Percentiles rank a stretch among this genome's conserved stretches.
Evolutionary conservation across 345 rosid genomes (phyloP).

Genomic region (Brassica rapa): DNA sequence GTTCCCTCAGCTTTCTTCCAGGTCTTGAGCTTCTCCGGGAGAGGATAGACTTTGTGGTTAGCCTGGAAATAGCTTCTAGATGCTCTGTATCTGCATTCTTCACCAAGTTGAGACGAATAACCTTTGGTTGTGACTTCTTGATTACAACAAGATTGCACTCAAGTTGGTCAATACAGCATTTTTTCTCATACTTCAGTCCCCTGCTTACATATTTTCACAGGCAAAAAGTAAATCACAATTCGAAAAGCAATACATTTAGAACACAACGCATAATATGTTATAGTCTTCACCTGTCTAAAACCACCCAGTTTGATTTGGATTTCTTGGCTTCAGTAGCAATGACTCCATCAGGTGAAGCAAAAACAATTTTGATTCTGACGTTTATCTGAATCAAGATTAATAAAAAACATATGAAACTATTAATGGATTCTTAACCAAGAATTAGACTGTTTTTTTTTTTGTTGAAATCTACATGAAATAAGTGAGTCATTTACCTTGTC

Average conservation of each 20-base stretch:
- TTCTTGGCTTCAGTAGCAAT: constrained; percentile 85
- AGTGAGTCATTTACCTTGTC: neutral
- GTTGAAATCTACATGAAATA: neutral
- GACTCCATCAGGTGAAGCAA: constrained; percentile 61
- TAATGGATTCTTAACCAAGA: neutral
- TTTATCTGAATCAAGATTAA: neutral
- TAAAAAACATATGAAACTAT: neutral
- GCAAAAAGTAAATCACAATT: neutral
- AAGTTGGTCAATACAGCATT: constrained; percentile 74
- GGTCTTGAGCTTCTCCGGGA: constrained; percentile 40
- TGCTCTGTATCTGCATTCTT: constrained; percentile 58
- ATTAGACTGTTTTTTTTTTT: neutral
- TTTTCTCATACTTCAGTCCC: constrained; percentile 75
- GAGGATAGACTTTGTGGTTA: constrained; percentile 34
- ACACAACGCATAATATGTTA: neutral
- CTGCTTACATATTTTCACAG: constrained; percentile 43
- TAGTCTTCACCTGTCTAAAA: constrained; percentile 69
- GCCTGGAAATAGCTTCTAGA: constrained; percentile 41
- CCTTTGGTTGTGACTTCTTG: constrained; percentile 79
- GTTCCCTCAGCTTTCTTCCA: constrained; percentile 55
- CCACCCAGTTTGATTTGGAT: constrained; percentile 85
- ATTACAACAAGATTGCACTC: constrained; percentile 90
- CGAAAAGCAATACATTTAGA: neutral
- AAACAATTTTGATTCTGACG: neutral
- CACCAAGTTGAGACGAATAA: constrained; percentile 79